These are phyloP conservation scores for Acacia melanoxylon DNA, from an alignment of 306 rosid species.

Conservation along the genomic window DNA sequence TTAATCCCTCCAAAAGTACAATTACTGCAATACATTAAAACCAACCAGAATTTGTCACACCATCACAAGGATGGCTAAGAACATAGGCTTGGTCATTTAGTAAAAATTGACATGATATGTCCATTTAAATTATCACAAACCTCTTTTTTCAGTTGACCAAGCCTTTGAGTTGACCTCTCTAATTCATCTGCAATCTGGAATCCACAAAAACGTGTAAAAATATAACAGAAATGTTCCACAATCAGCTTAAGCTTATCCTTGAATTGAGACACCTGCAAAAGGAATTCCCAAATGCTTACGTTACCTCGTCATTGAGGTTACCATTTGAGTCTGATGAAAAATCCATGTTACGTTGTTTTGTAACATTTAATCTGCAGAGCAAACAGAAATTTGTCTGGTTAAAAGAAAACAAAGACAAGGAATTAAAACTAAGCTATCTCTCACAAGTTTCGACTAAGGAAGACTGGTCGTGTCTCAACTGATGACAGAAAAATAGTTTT, in stretches of 20 bases:
- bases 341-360: slow-evolving; percentile 45
- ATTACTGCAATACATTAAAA: background rate
- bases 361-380: slow-evolving; percentile 47
- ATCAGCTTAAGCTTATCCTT: slow-evolving; percentile 16
- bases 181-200: slow-evolving; percentile 64
- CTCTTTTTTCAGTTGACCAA: slow-evolving; percentile 71
- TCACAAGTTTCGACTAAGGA: slow-evolving; percentile 27
- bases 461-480: slow-evolving; percentile 26
- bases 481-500: background rate
- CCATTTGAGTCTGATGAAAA: slow-evolving; percentile 56
- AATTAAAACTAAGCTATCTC: slow-evolving; percentile 4
- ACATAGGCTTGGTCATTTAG: background rate
- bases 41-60: slow-evolving; percentile 19
- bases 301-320: slow-evolving; percentile 51
- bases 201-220: slow-evolving; percentile 19
- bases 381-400: slow-evolving; percentile 23
- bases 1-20: slow-evolving; percentile 8
- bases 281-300: slow-evolving; percentile 29
- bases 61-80: slow-evolving; percentile 11
- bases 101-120: slow-evolving; percentile 11
- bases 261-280: slow-evolving; percentile 18
- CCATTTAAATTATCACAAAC: slow-evolving; percentile 46
- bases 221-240: slow-evolving; percentile 13
- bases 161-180: slow-evolving; percentile 54
- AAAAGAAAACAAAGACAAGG: slow-evolving; percentile 16